These are phyloP conservation scores for Aureobasidium sp. DNA, from an alignment of 2,329 filamentous ascomycete species.

Conservation along the genomic window DNA sequence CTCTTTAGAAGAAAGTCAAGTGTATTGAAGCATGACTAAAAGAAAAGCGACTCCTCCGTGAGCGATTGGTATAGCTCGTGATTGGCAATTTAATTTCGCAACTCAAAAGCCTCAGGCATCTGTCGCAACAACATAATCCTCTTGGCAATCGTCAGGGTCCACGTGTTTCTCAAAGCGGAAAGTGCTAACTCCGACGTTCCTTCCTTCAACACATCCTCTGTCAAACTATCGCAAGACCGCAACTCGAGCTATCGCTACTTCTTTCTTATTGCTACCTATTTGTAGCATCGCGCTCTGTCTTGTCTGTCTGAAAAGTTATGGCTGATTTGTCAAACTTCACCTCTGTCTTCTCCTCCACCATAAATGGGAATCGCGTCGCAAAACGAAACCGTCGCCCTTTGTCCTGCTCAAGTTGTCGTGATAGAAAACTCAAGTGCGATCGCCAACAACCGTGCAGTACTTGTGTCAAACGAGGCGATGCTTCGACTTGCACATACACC, in stretches of 20 bases:
- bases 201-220: background rate
- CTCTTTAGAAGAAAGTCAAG: background rate
- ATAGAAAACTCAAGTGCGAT: conserved; percentile 11
- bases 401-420: conserved; percentile 3
- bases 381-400: conserved; percentile 13
- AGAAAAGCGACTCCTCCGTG: background rate
- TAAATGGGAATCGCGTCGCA: background rate
- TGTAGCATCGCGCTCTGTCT: background rate
- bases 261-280: background rate
- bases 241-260: background rate
- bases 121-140: background rate
- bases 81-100: conserved; percentile 4
- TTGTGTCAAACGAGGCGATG: conserved; percentile 1
- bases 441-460: conserved; percentile 5
- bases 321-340: background rate
- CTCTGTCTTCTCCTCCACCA: background rate
- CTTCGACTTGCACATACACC: background rate
- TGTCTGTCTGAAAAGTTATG: background rate
- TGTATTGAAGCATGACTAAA: background rate
- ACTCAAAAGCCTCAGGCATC: background rate
- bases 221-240: background rate
- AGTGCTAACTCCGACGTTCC: background rate
- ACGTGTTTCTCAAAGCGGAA: background rate
- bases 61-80: background rate
- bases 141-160: conserved; percentile 4